Conservation (phyloP, 2,329 filamentous ascomycete genomes). For the Didymella lethalis region DNA sequence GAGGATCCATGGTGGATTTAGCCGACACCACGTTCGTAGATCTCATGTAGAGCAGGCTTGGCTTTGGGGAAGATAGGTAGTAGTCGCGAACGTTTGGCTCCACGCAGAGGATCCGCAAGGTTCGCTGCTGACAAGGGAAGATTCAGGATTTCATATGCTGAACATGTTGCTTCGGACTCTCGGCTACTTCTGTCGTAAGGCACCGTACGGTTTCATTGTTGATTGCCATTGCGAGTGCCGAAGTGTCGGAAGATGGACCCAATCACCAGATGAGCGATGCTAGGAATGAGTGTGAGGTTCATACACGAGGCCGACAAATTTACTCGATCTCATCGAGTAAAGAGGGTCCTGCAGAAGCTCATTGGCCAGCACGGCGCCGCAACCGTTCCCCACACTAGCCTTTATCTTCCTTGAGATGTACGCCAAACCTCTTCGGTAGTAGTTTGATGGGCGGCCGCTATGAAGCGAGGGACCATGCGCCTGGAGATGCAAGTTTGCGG, state of each 20-base stretch:
- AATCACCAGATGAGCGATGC: constrained; percentile 10
- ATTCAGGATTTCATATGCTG: neutral
- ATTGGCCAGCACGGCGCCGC: constrained; percentile 26
- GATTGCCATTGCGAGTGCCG: constrained; percentile 7
- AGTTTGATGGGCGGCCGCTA: constrained; percentile 10
- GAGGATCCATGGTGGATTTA: neutral
- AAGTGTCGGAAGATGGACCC: constrained; percentile 7
- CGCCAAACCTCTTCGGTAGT: constrained; percentile 21
- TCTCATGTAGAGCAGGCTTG: neutral
- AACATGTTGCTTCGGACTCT: neutral
- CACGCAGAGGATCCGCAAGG: neutral
- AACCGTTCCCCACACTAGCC: constrained; percentile 33
- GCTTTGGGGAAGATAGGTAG: neutral
- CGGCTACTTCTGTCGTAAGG: neutral
- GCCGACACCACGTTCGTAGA: neutral
- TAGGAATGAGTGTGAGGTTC: constrained; percentile 17
- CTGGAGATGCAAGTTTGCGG: constrained; percentile 25
- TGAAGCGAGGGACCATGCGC: constrained; percentile 23
- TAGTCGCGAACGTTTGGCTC: neutral
- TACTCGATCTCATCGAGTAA: constrained; percentile 46
- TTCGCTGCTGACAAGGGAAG: neutral
- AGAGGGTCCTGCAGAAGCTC: constrained; percentile 20
- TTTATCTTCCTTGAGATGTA: constrained; percentile 31
- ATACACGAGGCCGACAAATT: constrained; percentile 28
- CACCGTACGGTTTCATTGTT: neutral